Base-by-base conservation (phyloP, 345 rosid species). In the Gossypium raimondii region DNA sequence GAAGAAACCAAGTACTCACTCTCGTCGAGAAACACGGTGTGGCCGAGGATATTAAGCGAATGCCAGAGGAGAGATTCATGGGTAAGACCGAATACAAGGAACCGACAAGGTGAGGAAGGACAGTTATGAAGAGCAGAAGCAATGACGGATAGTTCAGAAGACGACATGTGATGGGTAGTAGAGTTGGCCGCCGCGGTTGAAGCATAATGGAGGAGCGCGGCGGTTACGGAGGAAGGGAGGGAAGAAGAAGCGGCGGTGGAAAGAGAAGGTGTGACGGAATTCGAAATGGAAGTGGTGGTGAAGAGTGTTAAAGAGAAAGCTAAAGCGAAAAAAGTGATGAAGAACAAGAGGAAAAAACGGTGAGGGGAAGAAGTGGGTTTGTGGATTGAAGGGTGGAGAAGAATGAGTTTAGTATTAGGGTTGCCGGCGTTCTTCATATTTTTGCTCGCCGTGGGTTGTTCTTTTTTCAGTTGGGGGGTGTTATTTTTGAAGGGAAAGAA, bases 11-110 rank as follows among this genome's bases (percentile, higher is more conserved):
- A 72, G 78, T 85, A 91, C 82, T 91, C 89, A 60, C 75, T 91
- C 58, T 94, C 98, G 73, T 89, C 97, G 41, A 94, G 85, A 67
- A 94, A 90, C 55, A 94, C 81, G 10, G 98, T 91, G 44, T 78
- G 90, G 38, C 98, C 98, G 20, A 65, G 79, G 81, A 83, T 79
- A 64, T 94, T 91, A 62, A 92, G 81, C 9, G 97, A 87, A 80
- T 86, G 83, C 97, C 93, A 94, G 44, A 94, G 84, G 76, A 89
- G 95, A 76, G 97, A 84, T 72, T 94, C 98, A 82, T 92, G 93
- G 34, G 90, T 80, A 3, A 94, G 81, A 12, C 97, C 97, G 72
- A 92, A 94, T 34, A 94, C 73, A 61, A 94, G 92, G 78, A 94
- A 78, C 72, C 88, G 89, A 70, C 93, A 87, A 12, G 78, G 76